Evolutionary conservation across 164 flowering plant species (phyloP), one percentile per base, ranked within the genome.

Genomic region (Aristolochia fimbriata): DNA sequence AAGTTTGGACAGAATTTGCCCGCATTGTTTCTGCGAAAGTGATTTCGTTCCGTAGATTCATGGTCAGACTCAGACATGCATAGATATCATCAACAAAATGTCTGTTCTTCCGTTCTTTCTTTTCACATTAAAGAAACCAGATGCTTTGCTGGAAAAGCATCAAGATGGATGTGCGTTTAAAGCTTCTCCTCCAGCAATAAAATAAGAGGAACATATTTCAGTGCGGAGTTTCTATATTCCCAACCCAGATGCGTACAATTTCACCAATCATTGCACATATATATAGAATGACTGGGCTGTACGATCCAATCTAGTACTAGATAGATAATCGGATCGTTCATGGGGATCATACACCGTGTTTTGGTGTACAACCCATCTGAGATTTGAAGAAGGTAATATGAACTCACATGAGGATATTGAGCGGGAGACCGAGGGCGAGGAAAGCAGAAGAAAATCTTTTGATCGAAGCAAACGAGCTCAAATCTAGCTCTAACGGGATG

Each of bases 391-490:
- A 14, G 6, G 25, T 11, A 10, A 6, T 37, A 37, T 37, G 16
- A 47, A 75, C 86, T 78, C 52, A 90, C 99, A 90, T 84, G 78
- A 93, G 91, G 47, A 93, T 88, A 71, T 89, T 83, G 37, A 93
- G 97, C 43, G 99, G 96, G 6, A 90, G 63, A 24, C 81, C 80
- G 8, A 86, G 78, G 33, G 97, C 74, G 7, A 90, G 68, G 62
- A 90, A 93, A 22, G 81, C 69, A 58, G 80, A 61, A 62, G 85
- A 83, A 52, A 90, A 93, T 78, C 84, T 80, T 62, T 65, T 70
- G 55, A 90, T 78, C 9, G 97, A 90, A 71, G 88, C 83, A 62
- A 93, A 70, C 19, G 95, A 93, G 62, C 96, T 88, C 2, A 93
- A 77, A 73, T 93, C 96, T 51, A 84, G 72, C 79, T 93, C 96